Evolutionary conservation across 2,329 filamentous ascomycete genomes (phyloP).

Genomic region (Fusarium albosuccineum): DNA sequence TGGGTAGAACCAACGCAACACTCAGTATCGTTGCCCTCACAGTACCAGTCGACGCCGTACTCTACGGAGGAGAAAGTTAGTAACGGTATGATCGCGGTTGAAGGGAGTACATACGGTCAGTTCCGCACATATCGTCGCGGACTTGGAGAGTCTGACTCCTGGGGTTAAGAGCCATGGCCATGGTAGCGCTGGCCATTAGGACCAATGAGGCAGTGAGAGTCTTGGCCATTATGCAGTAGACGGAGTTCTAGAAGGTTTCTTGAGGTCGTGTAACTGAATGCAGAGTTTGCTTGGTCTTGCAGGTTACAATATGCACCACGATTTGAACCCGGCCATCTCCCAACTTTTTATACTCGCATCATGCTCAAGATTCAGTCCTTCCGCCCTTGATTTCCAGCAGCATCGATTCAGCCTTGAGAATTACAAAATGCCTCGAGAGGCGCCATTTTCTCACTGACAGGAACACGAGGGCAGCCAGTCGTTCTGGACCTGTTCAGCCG

Average conservation of each 20-base stretch:
- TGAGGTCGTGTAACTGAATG: neutral
- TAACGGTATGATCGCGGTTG: neutral
- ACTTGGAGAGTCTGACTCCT: slow-evolving; percentile 2
- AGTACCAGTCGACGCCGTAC: slow-evolving; percentile 22
- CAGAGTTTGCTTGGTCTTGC: neutral
- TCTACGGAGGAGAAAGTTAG: slow-evolving; percentile 15
- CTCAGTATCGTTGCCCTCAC: slow-evolving; percentile 13
- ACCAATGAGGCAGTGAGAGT: slow-evolving; percentile 7
- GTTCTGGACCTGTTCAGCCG: neutral
- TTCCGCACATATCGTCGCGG: slow-evolving; percentile 24
- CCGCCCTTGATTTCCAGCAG: neutral
- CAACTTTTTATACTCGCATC: slow-evolving; percentile 16
- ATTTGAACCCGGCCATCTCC: neutral
- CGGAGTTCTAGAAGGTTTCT: neutral
- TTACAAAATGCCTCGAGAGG: slow-evolving; percentile 2
- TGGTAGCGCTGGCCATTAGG: slow-evolving; percentile 11
- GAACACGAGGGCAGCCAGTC: neutral
- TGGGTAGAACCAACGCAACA: slow-evolving; percentile 35
- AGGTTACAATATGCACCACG: neutral
- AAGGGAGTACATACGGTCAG: slow-evolving; percentile 13
- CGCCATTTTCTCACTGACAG: slow-evolving; percentile 4
- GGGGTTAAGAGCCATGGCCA: slow-evolving; percentile 13
- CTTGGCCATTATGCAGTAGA: slow-evolving; percentile 6
- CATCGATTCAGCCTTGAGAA: slow-evolving; percentile 5
- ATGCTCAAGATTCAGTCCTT: neutral